These are phyloP conservation scores for Penicillium ucsense DNA, from an alignment of 495 filamentous ascomycete species.

Conservation along the genomic window DNA sequence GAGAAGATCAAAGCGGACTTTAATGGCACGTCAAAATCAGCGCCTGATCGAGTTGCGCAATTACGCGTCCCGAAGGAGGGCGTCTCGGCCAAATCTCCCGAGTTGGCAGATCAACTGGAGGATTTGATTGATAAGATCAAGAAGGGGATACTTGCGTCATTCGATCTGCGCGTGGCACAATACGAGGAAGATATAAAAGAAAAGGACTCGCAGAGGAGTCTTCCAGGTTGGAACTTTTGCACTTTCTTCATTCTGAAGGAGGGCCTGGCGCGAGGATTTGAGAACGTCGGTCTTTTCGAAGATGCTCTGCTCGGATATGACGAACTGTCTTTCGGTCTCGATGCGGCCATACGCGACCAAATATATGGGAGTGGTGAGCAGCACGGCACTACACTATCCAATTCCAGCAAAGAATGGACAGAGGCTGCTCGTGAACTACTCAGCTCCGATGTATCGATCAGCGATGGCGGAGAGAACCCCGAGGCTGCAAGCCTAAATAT, in stretches of 20 bases:
- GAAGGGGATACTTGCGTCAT: slow-evolving; percentile 74
- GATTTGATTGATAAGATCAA: slow-evolving; percentile 85
- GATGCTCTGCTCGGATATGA: slow-evolving; percentile 91
- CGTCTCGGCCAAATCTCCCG: slow-evolving; percentile 45
- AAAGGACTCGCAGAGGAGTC: slow-evolving; percentile 73
- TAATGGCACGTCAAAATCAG: slow-evolving; percentile 71
- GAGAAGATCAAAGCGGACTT: slow-evolving; percentile 91
- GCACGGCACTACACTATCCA: slow-evolving; percentile 56
- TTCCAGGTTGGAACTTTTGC: slow-evolving; percentile 98
- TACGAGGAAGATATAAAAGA: slow-evolving; percentile 97
- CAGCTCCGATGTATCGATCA: slow-evolving; percentile 5
- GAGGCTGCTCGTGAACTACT: slow-evolving; percentile 43
- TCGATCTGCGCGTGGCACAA: slow-evolving; percentile 81
- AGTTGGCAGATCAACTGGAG: slow-evolving; percentile 63
- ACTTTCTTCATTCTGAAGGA: slow-evolving; percentile 98
- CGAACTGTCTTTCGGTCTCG: slow-evolving; percentile 77
- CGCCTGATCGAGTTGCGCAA: slow-evolving; percentile 74
- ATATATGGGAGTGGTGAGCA: slow-evolving; percentile 41
- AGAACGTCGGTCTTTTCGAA: slow-evolving; percentile 91
- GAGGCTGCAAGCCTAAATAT: slow-evolving; percentile 21
- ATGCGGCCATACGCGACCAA: slow-evolving; percentile 72
- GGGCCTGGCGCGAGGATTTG: slow-evolving; percentile 84
- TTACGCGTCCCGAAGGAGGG: slow-evolving; percentile 54
- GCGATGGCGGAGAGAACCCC: slow-evolving; percentile 8
- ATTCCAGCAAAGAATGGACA: slow-evolving; percentile 62